These are phyloP conservation scores for Xylariaceae sp. DNA, from an alignment of 2,329 filamentous ascomycete species.

Conservation along the genomic window DNA sequence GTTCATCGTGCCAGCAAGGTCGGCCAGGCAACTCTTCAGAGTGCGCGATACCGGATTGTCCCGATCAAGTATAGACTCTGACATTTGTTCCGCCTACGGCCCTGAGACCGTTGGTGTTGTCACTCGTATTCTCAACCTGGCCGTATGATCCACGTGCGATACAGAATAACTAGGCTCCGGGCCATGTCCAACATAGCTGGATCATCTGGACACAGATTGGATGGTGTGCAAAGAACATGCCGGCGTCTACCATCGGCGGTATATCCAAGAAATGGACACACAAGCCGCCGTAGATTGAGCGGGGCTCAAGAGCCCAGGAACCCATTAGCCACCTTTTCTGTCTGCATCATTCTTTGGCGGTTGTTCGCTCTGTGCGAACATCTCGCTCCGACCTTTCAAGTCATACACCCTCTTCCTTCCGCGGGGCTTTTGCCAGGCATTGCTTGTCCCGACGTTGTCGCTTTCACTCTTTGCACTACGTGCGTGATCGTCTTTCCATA, in stretches of 20 bases:
- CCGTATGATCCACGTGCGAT: neutral
- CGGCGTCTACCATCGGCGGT: conserved; percentile 11
- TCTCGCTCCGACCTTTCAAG: conserved; percentile 44
- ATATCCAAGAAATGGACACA: conserved; percentile 31
- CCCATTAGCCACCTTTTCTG: conserved; percentile 56
- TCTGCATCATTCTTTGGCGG: conserved; percentile 56
- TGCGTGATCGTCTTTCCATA: conserved; percentile 50
- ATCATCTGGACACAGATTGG: conserved; percentile 4
- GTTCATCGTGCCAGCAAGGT: neutral
- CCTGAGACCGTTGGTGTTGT: neutral
- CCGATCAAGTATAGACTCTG: neutral
- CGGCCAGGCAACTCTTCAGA: neutral
- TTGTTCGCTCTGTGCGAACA: conserved; percentile 46
- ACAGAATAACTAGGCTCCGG: conserved; percentile 1
- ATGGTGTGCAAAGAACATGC: conserved; percentile 1
- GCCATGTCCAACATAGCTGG: conserved; percentile 4
- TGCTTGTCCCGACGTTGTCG: conserved; percentile 36
- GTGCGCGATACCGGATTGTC: neutral
- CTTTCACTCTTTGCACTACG: conserved; percentile 54
- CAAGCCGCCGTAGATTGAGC: conserved; percentile 12
- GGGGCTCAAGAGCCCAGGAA: conserved; percentile 1
- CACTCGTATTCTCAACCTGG: neutral
- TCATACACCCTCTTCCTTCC: conserved; percentile 49
- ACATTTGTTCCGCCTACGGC: neutral
- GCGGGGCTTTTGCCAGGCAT: conserved; percentile 57